Base-by-base conservation (phyloP, 2,329 filamentous ascomycete species). In the Cryphonectria carpinicola region DNA sequence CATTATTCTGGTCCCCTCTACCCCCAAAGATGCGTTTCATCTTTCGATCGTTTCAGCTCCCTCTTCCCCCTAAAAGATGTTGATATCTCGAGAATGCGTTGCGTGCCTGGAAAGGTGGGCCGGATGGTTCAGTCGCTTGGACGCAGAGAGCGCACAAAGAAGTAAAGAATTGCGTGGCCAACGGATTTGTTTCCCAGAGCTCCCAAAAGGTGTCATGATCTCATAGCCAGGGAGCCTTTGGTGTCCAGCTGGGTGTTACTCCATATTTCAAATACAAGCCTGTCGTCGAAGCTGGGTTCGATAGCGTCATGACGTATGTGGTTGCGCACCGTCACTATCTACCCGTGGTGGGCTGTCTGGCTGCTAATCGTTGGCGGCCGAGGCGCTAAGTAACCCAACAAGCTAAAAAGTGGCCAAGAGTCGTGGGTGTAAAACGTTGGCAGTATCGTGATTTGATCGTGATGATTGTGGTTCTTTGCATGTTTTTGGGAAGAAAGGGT, bases 1-100 rank as follows among this genome's bases (percentile, higher is more conserved):
- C 76, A 46, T 73, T 72, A 61, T 75, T 67, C 17, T 71, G 69
- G 69, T 74, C 25, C n/a, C 25, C 66, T 41, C 70, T 73, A 22
- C 69, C 68, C n/a, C 71, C 71, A 17, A 66, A 69, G 39, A 43
- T 37, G 54, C 66, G 69, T 56, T 71, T 71, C 71, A 72, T 72
- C n/a, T 25, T 69, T 58, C 35, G 32, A 28, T 58, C 28, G 28
- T 10, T 17, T 49, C 19, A 37, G 10, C 22, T n/a, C 32, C 4
- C 32, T 3, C 32, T 19, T 14, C 37, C 61, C 4, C 8, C 37
- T 3, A 10, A 39, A 46, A 25, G 6, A n/a, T 49, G 46, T 37
- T 43, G 37, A 37, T 25, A 25, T 58, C n/a, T 71, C 43, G 41
- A 52, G 46, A 37, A 43, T 17, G 28, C 52, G 1, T 43, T 69